These are phyloP conservation scores for Prunus armeniaca DNA, from an alignment of 306 rosid genomes.

Conservation along the genomic window DNA sequence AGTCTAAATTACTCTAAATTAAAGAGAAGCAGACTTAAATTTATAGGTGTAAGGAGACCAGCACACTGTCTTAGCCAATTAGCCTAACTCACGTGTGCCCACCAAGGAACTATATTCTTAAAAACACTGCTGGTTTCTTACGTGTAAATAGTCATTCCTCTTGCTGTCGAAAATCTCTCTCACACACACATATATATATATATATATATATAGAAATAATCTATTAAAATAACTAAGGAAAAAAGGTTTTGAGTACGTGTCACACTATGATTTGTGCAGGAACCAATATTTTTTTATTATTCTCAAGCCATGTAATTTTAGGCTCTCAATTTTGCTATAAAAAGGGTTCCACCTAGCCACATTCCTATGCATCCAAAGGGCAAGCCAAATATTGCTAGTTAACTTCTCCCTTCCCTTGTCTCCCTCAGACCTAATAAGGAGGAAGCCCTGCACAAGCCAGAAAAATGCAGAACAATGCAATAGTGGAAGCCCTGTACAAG, in stretches of 20 bases:
- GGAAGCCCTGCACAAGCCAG: constrained; percentile 43
- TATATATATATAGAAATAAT: too few species aligned
- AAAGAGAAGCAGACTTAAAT: too few species aligned
- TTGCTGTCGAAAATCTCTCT: too few species aligned
- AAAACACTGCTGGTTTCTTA: too few species aligned
- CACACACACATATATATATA: too few species aligned
- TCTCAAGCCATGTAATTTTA: not conserved
- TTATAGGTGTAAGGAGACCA: accelerated
- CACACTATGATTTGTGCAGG: not conserved
- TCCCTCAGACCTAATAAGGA: not conserved
- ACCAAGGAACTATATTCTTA: too few species aligned
- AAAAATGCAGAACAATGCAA: constrained; percentile 41
- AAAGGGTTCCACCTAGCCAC: constrained; percentile 1
- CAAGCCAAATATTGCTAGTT: not conserved
- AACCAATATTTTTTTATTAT: not conserved
- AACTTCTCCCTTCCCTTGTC: not conserved
- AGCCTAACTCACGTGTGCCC: too few species aligned
- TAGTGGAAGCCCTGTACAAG: constrained; percentile 57
- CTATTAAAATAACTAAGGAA: too few species aligned
- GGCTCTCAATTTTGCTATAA: constrained; percentile 34
- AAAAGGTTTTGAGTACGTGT: too few species aligned
- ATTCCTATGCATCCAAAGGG: constrained; percentile 1
- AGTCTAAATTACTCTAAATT: too few species aligned
- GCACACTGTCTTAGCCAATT: too few species aligned
- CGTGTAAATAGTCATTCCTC: too few species aligned